Percentiles rank a stretch among this genome's conserved stretches.
Evolutionary conservation across 208 protist genomes (phyloP).

Genomic region (Acanthamoeba rhysodes): DNA sequence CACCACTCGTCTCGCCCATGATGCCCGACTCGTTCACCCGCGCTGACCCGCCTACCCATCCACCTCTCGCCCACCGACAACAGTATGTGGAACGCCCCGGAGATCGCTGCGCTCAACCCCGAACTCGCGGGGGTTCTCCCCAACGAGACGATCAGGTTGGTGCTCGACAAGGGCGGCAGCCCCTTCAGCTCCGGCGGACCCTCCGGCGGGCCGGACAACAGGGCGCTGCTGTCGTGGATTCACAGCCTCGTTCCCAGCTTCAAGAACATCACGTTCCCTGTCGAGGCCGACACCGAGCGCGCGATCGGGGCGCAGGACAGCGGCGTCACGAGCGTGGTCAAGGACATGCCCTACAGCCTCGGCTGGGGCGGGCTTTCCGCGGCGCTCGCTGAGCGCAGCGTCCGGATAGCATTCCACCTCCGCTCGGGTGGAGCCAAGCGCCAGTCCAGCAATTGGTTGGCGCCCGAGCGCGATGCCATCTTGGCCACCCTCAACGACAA

Average conservation of each 20-base stretch:
- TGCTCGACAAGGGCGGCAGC: neutral
- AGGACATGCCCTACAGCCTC: conserved; percentile 29
- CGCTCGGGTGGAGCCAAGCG: neutral
- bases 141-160: neutral
- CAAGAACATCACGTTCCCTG: neutral
- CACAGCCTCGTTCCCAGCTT: neutral
- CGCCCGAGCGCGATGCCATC: neutral
- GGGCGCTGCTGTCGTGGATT: neutral
- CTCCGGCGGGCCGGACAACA: neutral
- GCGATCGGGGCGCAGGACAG: neutral
- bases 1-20: too few species aligned
- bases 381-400: neutral
- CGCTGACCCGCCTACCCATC: too few species aligned
- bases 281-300: neutral
- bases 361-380: neutral
- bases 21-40: too few species aligned
- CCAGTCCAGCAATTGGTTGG: neutral
- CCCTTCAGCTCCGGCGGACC: neutral
- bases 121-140: neutral
- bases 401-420: neutral
- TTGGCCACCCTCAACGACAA: neutral
- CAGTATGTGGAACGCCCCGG: neutral
- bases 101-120: neutral
- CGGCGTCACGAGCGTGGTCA: neutral
- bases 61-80: neutral